Evolutionary conservation across 1,139 yeast species (phyloP).

Genomic region (Saccharomycopsis phalli): DNA sequence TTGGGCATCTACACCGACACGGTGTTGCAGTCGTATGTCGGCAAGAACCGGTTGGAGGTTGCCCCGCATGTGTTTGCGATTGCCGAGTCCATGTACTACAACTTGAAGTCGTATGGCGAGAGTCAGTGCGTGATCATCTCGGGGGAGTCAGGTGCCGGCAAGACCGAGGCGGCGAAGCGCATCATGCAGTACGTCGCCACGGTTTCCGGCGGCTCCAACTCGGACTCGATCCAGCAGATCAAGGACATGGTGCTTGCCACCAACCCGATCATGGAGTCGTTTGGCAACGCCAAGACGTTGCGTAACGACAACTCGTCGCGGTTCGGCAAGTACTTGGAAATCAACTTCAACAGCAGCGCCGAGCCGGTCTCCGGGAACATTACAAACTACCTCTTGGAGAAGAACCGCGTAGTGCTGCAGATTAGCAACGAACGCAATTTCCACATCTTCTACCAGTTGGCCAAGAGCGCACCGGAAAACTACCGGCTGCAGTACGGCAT

Average conservation of each 20-base stretch:
- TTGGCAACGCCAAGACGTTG: constrained; percentile 97
- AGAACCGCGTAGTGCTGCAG: constrained; percentile 92
- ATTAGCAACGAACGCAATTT: constrained; percentile 88
- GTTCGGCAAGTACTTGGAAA: constrained; percentile 95
- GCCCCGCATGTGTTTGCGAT: constrained; percentile 99
- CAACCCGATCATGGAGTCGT: constrained; percentile 89
- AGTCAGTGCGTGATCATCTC: constrained; percentile 97
- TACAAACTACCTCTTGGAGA: constrained; percentile 88
- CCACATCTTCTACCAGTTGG: constrained; percentile 93
- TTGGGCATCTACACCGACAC: constrained; percentile 87
- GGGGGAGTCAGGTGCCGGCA: constrained; percentile 99
- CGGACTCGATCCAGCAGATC: constrained; percentile 64
- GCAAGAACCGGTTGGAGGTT: constrained; percentile 88
- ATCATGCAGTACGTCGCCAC: constrained; percentile 98
- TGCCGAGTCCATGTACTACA: constrained; percentile 95
- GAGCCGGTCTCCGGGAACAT: constrained; percentile 95
- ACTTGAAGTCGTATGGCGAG: constrained; percentile 88
- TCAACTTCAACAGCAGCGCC: constrained; percentile 68
- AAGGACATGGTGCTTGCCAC: constrained; percentile 98
- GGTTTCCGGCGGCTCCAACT: constrained; percentile 48
- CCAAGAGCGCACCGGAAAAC: constrained; percentile 80
- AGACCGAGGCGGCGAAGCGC: constrained; percentile 96
- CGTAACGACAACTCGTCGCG: constrained; percentile 95
- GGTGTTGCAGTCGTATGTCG: constrained; percentile 67
- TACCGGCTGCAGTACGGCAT: constrained; percentile 82